Evolutionary conservation across 768 basidiomycete genomes (phyloP).

Genomic region (Daedaleopsis nitida): DNA sequence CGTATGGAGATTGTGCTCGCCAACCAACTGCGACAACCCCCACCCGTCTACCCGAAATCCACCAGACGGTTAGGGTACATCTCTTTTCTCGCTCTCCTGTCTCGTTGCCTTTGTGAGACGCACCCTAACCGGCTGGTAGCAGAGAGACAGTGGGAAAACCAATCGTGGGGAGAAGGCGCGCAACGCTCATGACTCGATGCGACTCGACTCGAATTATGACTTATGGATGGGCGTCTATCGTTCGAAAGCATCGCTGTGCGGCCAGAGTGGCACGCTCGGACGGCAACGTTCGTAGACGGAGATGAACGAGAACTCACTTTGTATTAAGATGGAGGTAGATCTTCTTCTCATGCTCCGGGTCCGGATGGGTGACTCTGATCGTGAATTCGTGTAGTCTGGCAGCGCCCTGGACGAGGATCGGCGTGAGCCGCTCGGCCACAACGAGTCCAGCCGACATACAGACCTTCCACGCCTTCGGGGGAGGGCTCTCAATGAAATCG

Average conservation of each 20-base stretch:
- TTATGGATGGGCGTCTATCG: not conserved
- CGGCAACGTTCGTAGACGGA: not conserved
- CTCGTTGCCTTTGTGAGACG: too few species aligned
- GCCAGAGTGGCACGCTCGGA: not conserved
- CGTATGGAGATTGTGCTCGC: too few species aligned
- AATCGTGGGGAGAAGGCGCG: too few species aligned
- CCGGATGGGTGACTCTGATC: constrained; percentile 70
- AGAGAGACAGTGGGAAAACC: too few species aligned
- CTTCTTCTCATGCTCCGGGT: constrained; percentile 53
- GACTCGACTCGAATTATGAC: too few species aligned
- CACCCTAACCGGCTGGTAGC: too few species aligned
- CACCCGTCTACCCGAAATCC: too few species aligned
- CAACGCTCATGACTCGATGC: too few species aligned
- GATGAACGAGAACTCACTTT: constrained; percentile 49
- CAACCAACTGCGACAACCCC: too few species aligned
- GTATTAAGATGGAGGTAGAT: constrained; percentile 69
- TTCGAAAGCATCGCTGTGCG: not conserved
- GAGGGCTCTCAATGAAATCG: constrained; percentile 72
- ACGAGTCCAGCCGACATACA: constrained; percentile 11
- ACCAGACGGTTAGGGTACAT: too few species aligned
- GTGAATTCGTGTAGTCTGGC: constrained; percentile 73
- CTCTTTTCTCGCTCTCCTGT: too few species aligned
- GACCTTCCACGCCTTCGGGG: constrained; percentile 86
- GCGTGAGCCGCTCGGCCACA: constrained; percentile 1
- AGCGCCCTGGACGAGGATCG: constrained; percentile 52